phyloP scores from a whole-genome alignment of 768 basidiomycete genomes.

The Tricholoma saponaceum region DNA sequence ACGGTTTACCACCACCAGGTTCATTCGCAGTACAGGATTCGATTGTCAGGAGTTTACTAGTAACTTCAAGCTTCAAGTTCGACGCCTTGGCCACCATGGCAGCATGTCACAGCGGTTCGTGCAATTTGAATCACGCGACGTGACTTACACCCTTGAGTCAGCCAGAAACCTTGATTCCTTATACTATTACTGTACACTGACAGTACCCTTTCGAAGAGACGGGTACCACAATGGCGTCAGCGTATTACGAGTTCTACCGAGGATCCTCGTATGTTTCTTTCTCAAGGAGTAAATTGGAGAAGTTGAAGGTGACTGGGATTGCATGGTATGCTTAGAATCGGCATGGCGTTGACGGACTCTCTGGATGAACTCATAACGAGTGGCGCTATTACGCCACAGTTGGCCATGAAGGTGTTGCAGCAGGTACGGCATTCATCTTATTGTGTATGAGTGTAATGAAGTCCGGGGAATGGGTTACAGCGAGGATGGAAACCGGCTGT shows the following conservation, averaged over 20 bases:
- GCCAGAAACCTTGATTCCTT: neutral
- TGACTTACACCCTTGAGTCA: too few relatives aligned
- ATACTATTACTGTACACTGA: neutral
- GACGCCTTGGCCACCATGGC: too few relatives aligned
- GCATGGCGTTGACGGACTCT: slow-evolving; percentile 96
- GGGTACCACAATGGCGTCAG: slow-evolving; percentile 55
- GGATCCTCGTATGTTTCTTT: slow-evolving; percentile 73
- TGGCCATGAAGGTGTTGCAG: slow-evolving; percentile 98
- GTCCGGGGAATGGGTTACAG: neutral
- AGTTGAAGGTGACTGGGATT: neutral
- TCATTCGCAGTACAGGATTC: too few relatives aligned
- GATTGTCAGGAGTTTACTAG: too few relatives aligned
- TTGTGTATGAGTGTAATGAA: neutral
- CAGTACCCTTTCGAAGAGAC: neutral
- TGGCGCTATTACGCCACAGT: slow-evolving; percentile 93
- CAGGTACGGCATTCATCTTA: slow-evolving; percentile 56
- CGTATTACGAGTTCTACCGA: slow-evolving; percentile 91
- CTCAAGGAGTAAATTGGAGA: neutral
- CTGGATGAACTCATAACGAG: slow-evolving; percentile 97
- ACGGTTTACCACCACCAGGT: too few relatives aligned
- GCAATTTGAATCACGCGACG: too few relatives aligned
- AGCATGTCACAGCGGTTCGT: too few relatives aligned
- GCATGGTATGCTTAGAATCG: slow-evolving; percentile 57
- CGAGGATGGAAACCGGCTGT: neutral
- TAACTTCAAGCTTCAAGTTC: too few relatives aligned